Percentiles rank a stretch among this genome's conserved stretches.
phyloP scores from a whole-genome alignment of 805 yeast species.

The Kluyveromyces starmeri region DNA sequence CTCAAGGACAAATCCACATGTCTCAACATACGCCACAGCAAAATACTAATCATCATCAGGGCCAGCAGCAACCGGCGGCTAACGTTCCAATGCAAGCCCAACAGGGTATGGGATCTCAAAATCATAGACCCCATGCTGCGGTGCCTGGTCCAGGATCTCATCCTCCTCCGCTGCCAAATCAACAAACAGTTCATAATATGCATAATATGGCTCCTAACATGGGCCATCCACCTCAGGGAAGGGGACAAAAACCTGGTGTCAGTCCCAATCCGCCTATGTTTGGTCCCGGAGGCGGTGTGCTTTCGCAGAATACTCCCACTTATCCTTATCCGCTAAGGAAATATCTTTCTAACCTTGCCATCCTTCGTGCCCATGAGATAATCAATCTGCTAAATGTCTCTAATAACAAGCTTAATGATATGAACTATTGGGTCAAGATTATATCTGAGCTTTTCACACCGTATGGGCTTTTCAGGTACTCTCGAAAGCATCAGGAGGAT shows the following conservation, averaged over 20 bases:
- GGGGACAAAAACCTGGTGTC: not conserved
- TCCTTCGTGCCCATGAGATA: constrained; percentile 41
- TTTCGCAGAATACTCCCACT: not conserved
- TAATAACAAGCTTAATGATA: constrained; percentile 35
- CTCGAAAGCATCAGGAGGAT: constrained; percentile 38
- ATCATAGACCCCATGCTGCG: not conserved
- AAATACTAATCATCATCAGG: constrained; percentile 8
- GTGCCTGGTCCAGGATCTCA: too few relatives aligned
- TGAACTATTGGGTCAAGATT: constrained; percentile 43
- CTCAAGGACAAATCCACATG: constrained; percentile 9
- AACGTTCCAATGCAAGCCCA: not conserved
- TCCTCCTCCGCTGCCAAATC: not conserved
- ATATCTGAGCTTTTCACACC: constrained; percentile 46
- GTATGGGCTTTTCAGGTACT: constrained; percentile 38
- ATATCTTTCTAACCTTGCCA: constrained; percentile 41
- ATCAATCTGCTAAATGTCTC: constrained; percentile 38
- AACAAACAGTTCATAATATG: not conserved
- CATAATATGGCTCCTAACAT: not conserved
- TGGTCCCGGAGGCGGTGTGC: not conserved
- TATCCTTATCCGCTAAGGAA: constrained; percentile 27
- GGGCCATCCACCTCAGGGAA: not conserved
- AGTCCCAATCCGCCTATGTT: constrained; percentile 1
- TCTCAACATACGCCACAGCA: constrained; percentile 6
- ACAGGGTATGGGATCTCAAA: not conserved
- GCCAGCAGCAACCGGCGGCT: not conserved